Evolutionary conservation across 331 rosid genomes (phyloP).

Genomic region (Cydonia oblonga): DNA sequence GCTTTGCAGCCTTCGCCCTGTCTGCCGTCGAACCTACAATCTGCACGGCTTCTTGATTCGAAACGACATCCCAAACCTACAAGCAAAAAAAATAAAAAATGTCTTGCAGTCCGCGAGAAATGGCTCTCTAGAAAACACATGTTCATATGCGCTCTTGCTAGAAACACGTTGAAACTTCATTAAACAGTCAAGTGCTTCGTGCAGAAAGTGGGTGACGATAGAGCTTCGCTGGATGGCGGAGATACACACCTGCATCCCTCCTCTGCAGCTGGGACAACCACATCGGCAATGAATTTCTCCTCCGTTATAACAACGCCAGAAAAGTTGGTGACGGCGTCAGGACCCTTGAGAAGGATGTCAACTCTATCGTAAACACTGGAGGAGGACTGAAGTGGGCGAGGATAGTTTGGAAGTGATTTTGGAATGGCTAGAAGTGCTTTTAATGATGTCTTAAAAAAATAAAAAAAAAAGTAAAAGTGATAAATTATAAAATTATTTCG

Average conservation of each 20-base stretch:
- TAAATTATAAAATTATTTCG: too few species aligned
- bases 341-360: conserved; percentile 51
- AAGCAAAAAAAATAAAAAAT: background rate
- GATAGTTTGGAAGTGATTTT: too few species aligned
- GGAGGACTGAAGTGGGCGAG: background rate
- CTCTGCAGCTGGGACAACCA: background rate
- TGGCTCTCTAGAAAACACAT: too few species aligned
- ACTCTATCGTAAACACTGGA: conserved; percentile 69
- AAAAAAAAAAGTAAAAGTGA: too few species aligned
- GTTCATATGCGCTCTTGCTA: background rate
- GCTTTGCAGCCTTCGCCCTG: conserved; percentile 47
- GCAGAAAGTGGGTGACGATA: conserved; percentile 37
- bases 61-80: conserved; percentile 94
- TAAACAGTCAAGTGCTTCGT: too few species aligned
- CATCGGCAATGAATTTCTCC: background rate
- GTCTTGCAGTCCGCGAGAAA: background rate
- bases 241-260: background rate
- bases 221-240: background rate
- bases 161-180: background rate
- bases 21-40: conserved; percentile 51
- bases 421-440: background rate
- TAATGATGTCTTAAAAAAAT: too few species aligned
- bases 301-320: conserved; percentile 17
- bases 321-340: conserved; percentile 55
- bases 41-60: conserved; percentile 83